Evolutionary conservation across 768 basidiomycete species (phyloP).

Genomic region (Lentinula raphanica): DNA sequence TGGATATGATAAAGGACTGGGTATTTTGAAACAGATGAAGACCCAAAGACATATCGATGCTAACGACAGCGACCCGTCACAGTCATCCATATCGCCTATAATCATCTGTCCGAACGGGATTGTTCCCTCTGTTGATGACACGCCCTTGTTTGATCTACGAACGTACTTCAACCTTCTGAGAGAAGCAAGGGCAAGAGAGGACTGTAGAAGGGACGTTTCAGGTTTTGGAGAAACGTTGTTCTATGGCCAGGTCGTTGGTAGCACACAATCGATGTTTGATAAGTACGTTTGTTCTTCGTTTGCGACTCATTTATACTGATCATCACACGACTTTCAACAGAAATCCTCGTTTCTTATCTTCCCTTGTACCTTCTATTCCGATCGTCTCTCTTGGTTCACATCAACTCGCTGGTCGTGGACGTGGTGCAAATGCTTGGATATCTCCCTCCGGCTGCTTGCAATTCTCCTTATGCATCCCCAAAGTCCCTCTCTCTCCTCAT

Average conservation of each 20-base stretch:
- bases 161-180: conserved; percentile 54
- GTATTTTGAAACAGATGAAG: conserved; percentile 23
- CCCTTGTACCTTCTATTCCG: conserved; percentile 62
- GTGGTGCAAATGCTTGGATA: conserved; percentile 88
- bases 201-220: conserved; percentile 26
- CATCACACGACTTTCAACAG: too few species aligned
- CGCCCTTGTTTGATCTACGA: conserved; percentile 68
- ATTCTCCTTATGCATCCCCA: conserved; percentile 56
- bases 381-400: conserved; percentile 75
- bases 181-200: conserved; percentile 24
- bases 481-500: conserved; percentile 2
- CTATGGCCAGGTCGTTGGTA: conserved; percentile 87
- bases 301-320: too few species aligned
- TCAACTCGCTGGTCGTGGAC: conserved; percentile 84
- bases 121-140: conserved; percentile 46
- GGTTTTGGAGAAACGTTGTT: conserved; percentile 73
- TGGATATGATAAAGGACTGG: conserved; percentile 25
- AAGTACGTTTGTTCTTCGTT: too few species aligned
- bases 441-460: conserved; percentile 87
- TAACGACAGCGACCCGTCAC: conserved; percentile 22
- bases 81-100: conserved; percentile 45
- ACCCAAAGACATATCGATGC: conserved; percentile 11
- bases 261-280: conserved; percentile 92
- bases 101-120: conserved; percentile 43
- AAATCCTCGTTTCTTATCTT: conserved; percentile 66